Evolutionary conservation across 2,329 filamentous ascomycete genomes (phyloP), one percentile per base, ranked within the genome.

Genomic region (Colletotrichum karsti): DNA sequence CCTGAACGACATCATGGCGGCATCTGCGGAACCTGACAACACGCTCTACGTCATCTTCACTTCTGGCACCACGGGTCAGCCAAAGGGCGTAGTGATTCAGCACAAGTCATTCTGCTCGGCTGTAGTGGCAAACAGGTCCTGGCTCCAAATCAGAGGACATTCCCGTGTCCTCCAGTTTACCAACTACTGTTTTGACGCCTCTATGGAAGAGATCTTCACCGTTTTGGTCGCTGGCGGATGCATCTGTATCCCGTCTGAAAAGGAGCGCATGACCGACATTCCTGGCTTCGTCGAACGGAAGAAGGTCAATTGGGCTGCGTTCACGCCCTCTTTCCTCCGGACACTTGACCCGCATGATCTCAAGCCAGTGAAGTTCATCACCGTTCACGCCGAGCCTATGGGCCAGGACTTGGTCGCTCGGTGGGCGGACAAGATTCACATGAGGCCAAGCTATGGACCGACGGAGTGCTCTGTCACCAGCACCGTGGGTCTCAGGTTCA

Each of bases 251-350:
- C 79, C 80, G 1, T 80, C 77, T 1, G 81, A 84, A 26, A 73
- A 79, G 2, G 76, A 77, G 26, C 76, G 81, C 0, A 72, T 81
- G 28, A 80, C 82, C 13, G 82, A 88, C 63, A 77, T 90, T 3
- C 75, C 80, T 1, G 83, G 81, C 2, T 83, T 81, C 1, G 85
- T 90, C 18, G 79, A 80, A 6, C 76, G 81, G 1, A 84, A 87
- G 79, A 75, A 82, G n/a, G 84, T 84, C 15, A 87, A 82, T 48
- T 84, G 82, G 80, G 84, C 84, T 3, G 83, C 86, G 68, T 82
- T 90, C 68, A 91, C 90, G 0, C 86, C 89, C 2, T 82, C 87
- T 0, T 82, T 91, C 18, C 85, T 88, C 0, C 74, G 83, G 3
- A 81, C 79, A 26, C 76, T 84, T 5, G 74, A 79, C n/a, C 78